Conservation (phyloP, 148 eudicot genomes). For the Fagopyrum esculentum region DNA sequence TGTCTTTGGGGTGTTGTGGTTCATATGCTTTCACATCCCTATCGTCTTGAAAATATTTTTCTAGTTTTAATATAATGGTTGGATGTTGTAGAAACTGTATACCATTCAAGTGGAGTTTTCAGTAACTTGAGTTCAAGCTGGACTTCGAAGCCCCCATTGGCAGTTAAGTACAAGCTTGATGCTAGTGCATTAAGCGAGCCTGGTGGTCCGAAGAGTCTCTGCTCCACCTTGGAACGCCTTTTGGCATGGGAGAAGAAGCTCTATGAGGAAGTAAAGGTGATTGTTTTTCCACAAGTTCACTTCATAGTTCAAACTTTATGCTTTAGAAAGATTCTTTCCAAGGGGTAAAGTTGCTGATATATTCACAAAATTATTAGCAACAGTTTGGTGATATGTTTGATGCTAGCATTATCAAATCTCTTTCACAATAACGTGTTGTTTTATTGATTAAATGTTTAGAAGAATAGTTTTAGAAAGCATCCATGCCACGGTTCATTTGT, state of each 20-base stretch:
- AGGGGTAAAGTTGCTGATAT: conserved; percentile 7
- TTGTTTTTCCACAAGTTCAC: conserved; percentile 9
- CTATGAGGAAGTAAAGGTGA: conserved; percentile 94
- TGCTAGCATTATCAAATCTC: conserved; percentile 13
- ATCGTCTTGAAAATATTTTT: background rate
- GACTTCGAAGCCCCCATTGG: conserved; percentile 95
- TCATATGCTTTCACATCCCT: background rate
- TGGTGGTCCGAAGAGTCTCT: conserved; percentile 70
- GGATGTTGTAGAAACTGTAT: conserved; percentile 67
- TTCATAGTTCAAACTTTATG: background rate
- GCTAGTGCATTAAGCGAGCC: conserved; percentile 50
- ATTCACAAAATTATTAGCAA: conserved; percentile 1
- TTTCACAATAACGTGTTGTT: background rate
- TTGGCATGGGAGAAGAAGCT: conserved; percentile 99
- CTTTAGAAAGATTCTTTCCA: background rate
- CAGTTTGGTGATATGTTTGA: background rate
- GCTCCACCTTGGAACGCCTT: conserved; percentile 85
- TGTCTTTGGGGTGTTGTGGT: conserved; percentile 6
- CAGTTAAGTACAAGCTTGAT: conserved; percentile 77
- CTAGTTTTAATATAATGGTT: background rate
- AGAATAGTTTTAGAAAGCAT: background rate
- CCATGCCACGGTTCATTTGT: conserved; percentile 8
- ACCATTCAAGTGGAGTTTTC: conserved; percentile 91
- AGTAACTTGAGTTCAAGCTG: conserved; percentile 91
- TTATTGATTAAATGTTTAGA: background rate